These are phyloP conservation scores for Penicillium angulare DNA, from an alignment of 495 filamentous ascomycete genomes.

Conservation along the genomic window DNA sequence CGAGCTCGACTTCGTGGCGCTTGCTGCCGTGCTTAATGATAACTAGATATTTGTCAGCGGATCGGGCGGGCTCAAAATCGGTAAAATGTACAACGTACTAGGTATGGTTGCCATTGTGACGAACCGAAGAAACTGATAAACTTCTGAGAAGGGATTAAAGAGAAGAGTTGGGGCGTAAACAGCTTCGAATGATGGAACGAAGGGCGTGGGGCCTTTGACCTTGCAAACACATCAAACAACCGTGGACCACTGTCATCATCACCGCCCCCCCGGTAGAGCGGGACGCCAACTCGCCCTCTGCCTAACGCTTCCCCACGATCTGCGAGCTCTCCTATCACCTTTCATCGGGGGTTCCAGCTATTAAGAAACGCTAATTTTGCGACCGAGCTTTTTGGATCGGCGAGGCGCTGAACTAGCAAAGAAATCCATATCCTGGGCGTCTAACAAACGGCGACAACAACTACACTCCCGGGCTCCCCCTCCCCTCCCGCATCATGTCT, in stretches of 20 bases:
- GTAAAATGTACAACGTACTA: constrained; percentile 45
- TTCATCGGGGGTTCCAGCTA: constrained; percentile 2
- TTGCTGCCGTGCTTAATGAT: constrained; percentile 94
- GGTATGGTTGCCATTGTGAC: constrained; percentile 60
- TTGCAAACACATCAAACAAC: constrained; percentile 41
- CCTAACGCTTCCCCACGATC: constrained; percentile 3
- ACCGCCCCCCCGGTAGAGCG: constrained; percentile 21
- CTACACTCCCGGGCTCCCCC: constrained; percentile 26
- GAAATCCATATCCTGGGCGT: background rate
- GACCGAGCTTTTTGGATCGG: background rate
- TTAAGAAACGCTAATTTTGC: constrained; percentile 1
- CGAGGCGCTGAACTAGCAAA: background rate
- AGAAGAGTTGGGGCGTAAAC: constrained; percentile 30
- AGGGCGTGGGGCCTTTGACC: constrained; percentile 29
- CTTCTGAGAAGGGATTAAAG: constrained; percentile 25
- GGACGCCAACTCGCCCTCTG: constrained; percentile 23
- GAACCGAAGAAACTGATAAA: constrained; percentile 9
- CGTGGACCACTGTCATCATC: constrained; percentile 16
- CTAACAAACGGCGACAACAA: background rate
- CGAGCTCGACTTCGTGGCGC: constrained; percentile 89
- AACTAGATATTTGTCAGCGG: constrained; percentile 56
- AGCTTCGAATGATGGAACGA: constrained; percentile 24
- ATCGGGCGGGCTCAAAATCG: no score
- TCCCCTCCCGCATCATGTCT: constrained; percentile 50
- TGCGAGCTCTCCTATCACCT: background rate